Conservation (phyloP, 2,329 filamentous ascomycete genomes). For the Alternaria hordeiaustralica region DNA sequence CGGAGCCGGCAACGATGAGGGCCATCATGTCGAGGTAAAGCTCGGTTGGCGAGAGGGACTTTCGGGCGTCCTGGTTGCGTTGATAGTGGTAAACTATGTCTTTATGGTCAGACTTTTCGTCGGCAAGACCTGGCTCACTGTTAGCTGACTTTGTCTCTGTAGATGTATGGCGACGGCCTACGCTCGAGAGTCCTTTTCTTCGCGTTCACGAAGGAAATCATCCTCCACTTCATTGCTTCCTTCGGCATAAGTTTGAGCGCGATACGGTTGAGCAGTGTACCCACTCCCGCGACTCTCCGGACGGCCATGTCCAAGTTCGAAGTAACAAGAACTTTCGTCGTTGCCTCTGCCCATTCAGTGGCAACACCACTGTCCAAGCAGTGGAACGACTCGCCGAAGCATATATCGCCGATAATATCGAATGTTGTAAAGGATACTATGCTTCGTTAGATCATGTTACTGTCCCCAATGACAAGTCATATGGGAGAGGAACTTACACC, state of each 20-base stretch:
- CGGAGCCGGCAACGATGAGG: neutral
- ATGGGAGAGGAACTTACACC: neutral
- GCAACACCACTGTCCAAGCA: neutral
- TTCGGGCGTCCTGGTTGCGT: neutral
- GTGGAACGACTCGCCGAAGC: neutral
- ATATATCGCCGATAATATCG: constrained; percentile 1
- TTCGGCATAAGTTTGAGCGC: neutral
- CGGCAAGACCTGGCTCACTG: neutral
- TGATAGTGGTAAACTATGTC: neutral
- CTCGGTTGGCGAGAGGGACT: neutral
- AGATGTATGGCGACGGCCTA: neutral
- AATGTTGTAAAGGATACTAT: neutral
- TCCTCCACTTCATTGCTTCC: neutral
- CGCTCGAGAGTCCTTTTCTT: neutral
- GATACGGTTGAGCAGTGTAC: neutral
- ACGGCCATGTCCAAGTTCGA: neutral
- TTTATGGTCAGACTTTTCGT: neutral
- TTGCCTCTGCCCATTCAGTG: neutral
- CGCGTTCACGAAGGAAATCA: neutral
- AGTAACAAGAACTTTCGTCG: neutral
- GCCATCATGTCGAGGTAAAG: neutral
- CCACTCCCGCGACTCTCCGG: neutral
- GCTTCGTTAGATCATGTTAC: neutral
- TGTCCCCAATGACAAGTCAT: rapidly evolving
- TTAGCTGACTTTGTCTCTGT: neutral